phyloP scores from a whole-genome alignment of 305 asterid species.

The Rubia tinctorum region DNA sequence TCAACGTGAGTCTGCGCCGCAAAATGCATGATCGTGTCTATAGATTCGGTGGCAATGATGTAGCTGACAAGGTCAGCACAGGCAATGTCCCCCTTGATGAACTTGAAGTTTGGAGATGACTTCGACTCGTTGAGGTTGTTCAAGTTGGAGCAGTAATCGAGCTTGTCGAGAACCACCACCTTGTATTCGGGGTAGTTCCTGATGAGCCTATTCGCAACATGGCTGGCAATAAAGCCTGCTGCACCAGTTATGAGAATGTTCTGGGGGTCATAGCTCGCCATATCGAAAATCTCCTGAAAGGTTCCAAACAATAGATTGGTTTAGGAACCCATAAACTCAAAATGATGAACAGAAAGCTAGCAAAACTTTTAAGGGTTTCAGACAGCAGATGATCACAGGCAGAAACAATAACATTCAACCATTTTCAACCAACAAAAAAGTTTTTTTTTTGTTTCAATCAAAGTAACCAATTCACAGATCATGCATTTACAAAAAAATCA shows the following conservation, averaged over 20 bases:
- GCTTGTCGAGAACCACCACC: constrained; percentile 83
- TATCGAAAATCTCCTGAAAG: constrained; percentile 12
- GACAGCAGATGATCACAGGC: too few relatives aligned
- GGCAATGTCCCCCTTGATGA: constrained; percentile 85
- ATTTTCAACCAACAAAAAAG: too few relatives aligned
- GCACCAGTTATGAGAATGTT: constrained; percentile 92
- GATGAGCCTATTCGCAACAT: constrained; percentile 81
- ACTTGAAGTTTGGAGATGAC: constrained; percentile 73
- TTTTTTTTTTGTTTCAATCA: too few relatives aligned
- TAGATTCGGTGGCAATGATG: background rate
- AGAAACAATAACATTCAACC: too few relatives aligned
- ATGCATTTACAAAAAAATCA: too few relatives aligned
- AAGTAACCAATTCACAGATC: too few relatives aligned
- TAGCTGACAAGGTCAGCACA: constrained; percentile 53
- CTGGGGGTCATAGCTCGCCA: constrained; percentile 65
- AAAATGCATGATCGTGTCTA: background rate
- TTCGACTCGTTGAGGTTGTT: constrained; percentile 67
- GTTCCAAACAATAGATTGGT: too few relatives aligned
- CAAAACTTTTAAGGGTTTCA: too few relatives aligned
- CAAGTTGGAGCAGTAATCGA: constrained; percentile 80
- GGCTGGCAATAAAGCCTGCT: constrained; percentile 88
- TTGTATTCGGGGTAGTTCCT: constrained; percentile 71
- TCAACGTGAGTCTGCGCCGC: background rate
- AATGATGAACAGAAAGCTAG: too few relatives aligned
- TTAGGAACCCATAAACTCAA: too few relatives aligned